Evolutionary conservation across 768 basidiomycete species (phyloP), one percentile per base, ranked within the genome.

Genomic region (Phanerochaete carnosa): DNA sequence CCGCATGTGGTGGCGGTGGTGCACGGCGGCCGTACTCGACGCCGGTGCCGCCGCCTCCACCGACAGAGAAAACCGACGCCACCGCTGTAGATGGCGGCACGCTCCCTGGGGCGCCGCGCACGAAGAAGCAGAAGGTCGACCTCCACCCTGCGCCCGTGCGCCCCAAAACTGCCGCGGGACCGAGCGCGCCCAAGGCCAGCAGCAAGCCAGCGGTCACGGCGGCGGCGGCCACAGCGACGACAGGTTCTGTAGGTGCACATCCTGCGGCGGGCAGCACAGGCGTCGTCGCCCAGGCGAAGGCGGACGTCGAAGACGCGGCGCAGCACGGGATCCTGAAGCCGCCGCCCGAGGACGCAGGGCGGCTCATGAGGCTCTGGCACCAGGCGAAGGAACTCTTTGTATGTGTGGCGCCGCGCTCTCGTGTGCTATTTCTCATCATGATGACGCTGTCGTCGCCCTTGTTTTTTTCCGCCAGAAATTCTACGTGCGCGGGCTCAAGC

Each of bases 401-500:
- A 51, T 57, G 80, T 72, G 13, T n/a, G n/a, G n/a, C n/a, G 28
- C 35, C 47, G 30, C 4, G 22, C 15, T 37, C 28, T 15, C 55
- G 25, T 1, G 49, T 47, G 56, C 49, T 75, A 43, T 79, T 80
- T 63, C 47, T 76, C 73, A n/a, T n/a, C n/a, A n/a, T n/a, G n/a
- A n/a, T n/a, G n/a, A n/a, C n/a, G n/a, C n/a, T n/a, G n/a, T n/a
- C n/a, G n/a, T n/a, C n/a, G n/a, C n/a, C n/a, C n/a, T n/a, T n/a
- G n/a, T n/a, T n/a, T n/a, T 32, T 19, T 7, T 35, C 19, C 23
- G 22, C 3, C 29, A 71, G 88, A 92, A 92, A 88, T 95, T 95
- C 73, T 95, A 95, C 74, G 87, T 78, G 67, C 79, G 84, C 35
- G 93, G 92, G 28, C 76, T 90, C 60, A 90, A 87, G 72, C 78